Conservation (phyloP, 371 early-diverging fungal species). For the Lichtheimia ornata region DNA sequence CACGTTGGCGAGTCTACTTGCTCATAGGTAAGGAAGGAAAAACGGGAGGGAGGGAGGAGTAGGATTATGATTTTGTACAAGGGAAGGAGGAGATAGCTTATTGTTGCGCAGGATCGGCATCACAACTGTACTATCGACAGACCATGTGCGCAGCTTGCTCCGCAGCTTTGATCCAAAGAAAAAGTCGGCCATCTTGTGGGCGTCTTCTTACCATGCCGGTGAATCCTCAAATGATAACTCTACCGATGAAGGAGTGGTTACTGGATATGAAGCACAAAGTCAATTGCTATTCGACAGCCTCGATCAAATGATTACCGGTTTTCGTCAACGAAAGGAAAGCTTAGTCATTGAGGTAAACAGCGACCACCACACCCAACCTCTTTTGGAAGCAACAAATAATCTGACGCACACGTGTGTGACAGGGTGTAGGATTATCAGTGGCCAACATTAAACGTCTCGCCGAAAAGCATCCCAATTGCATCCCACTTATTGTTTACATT, state of each 20-base stretch:
- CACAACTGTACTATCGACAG: constrained; percentile 39
- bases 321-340: constrained; percentile 26
- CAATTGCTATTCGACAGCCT: constrained; percentile 27
- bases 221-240: constrained; percentile 7
- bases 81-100: too few species aligned
- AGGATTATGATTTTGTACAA: too few species aligned
- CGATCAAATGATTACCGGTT: constrained; percentile 29
- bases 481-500: constrained; percentile 37
- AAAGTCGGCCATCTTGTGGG: constrained; percentile 26
- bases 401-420: neutral
- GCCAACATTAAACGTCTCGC: constrained; percentile 27
- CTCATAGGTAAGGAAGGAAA: constrained; percentile 17
- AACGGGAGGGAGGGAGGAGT: too few species aligned
- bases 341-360: constrained; percentile 38
- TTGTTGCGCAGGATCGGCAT: constrained; percentile 27
- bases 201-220: constrained; percentile 39
- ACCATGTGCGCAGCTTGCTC: constrained; percentile 38
- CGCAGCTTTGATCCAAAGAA: constrained; percentile 36
- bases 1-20: constrained; percentile 36
- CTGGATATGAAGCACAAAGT: constrained; percentile 40
- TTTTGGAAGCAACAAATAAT: neutral
- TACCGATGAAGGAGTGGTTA: constrained; percentile 10
- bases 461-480: constrained; percentile 32
- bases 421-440: constrained; percentile 44
- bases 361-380: too few species aligned